Evolutionary conservation across 768 basidiomycete species (phyloP), one percentile per base, ranked within the genome.

Genomic region (Grammothele lineata): DNA sequence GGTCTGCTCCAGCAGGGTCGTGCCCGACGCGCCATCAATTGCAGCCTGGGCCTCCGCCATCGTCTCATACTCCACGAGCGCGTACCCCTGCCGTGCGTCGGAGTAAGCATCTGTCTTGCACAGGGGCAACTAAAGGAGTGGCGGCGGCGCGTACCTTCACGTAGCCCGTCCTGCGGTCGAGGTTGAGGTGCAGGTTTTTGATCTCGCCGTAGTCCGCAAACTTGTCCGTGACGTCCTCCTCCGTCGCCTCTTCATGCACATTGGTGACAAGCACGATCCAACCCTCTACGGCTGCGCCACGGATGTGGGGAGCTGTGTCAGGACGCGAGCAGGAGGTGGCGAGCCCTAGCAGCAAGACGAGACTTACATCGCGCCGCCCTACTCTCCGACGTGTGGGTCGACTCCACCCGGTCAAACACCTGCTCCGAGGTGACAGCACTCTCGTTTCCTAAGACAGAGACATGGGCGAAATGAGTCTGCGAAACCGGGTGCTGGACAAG

Each of bases 191-290:
- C 40, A 97, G 71, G 69, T 98, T 98, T 76, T 96, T 95, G 54
- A 99, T 93, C 65, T 96, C 92, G 44, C 96, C 96, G 59, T 80
- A 98, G 56, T 98, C 96, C 30, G 84, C 85, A 65, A 99, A 99
- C 62, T 93, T 91, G 72, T 99, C 96, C 36, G 81, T 85, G 12
- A 99, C 76, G 57, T 99, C 96, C 62, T 99, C 96, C 62, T 99
- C 96, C 0, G 92, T 94, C 5, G 96, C 89, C 65, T 99, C 96
- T 67, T 98, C 96, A 62, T 99, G 95, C 6, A 99, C 90, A 55
- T 89, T 89, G 27, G 92, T 96, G 41, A 95, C 92, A 44, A 98
- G 76, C 37, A 99, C 90, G 46, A 99, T 97, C 94, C 95, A 99
- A 39, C 95, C 95, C 66, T 99, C 95, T 10, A 99, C 92, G 42